Evolutionary conservation across 2,329 filamentous ascomycete species (phyloP).

Genomic region (Arthroderma sp.): DNA sequence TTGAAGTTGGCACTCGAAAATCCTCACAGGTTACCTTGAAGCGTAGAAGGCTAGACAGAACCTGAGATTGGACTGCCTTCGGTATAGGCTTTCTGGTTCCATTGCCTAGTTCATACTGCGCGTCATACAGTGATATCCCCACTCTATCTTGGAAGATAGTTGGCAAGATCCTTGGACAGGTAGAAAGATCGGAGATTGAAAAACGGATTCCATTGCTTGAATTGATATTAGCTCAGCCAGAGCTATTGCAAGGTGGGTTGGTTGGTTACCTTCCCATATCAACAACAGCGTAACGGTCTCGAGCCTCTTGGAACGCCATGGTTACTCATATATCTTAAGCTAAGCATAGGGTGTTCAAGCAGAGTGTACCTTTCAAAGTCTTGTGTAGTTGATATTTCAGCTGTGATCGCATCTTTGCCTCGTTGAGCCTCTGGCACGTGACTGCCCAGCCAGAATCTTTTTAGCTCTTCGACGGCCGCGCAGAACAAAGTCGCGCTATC

Average conservation of each 20-base stretch:
- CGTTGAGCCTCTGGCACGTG: no score
- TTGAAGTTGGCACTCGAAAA: slow-evolving; percentile 49
- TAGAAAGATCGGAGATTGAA: slow-evolving; percentile 70
- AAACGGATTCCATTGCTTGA: slow-evolving; percentile 77
- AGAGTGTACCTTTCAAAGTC: no score
- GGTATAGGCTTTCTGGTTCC: slow-evolving; percentile 41
- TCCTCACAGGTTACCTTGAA: slow-evolving; percentile 60
- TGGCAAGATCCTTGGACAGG: slow-evolving; percentile 57
- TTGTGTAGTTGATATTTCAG: no score
- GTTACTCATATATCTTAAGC: no score
- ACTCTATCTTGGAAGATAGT: slow-evolving; percentile 68
- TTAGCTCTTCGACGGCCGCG: no score
- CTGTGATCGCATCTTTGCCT: no score
- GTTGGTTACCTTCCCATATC: neutral
- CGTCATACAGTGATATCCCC: slow-evolving; percentile 77
- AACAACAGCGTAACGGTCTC: neutral
- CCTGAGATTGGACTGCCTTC: slow-evolving; percentile 47
- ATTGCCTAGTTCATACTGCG: slow-evolving; percentile 40
- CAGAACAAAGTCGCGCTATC: no score
- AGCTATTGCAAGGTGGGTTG: neutral
- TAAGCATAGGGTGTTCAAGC: no score
- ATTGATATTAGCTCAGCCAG: slow-evolving; percentile 20
- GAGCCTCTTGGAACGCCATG: neutral
- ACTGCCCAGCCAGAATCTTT: no score
- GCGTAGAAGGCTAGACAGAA: slow-evolving; percentile 52